phyloP scores from a whole-genome alignment of 768 basidiomycete genomes.

The Collybiopsis luxurians region DNA sequence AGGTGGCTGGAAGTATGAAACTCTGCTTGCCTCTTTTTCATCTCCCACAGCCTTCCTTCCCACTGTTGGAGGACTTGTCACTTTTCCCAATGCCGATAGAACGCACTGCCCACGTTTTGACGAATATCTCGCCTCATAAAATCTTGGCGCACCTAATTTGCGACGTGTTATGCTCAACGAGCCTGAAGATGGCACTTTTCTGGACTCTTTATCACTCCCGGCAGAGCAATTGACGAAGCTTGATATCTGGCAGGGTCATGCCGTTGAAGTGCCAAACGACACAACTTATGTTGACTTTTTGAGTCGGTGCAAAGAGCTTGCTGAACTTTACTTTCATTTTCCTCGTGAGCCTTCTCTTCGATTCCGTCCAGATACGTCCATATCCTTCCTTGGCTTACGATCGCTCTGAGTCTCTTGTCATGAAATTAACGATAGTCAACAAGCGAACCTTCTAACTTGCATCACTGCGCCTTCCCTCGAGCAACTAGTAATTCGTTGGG shows the following conservation, averaged over 20 bases:
- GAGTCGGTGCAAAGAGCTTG: background rate
- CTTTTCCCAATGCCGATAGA: background rate
- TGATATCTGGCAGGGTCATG: background rate
- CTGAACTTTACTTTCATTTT: background rate
- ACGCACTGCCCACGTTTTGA: background rate
- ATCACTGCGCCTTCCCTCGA: no score
- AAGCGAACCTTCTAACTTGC: no score
- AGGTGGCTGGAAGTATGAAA: no score
- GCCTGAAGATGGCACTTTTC: background rate
- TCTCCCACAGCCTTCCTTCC: no score
- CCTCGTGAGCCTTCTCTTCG: background rate
- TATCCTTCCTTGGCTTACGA: background rate
- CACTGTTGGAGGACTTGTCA: no score
- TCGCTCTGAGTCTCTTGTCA: background rate
- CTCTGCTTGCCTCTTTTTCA: no score
- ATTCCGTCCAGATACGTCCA: background rate
- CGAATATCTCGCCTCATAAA: background rate
- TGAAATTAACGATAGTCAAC: no score
- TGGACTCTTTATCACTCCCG: background rate
- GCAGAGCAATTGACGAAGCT: background rate
- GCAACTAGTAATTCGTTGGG: no score
- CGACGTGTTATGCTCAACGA: background rate
- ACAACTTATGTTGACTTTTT: background rate
- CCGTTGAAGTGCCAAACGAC: background rate
- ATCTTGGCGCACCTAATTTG: background rate